These are phyloP conservation scores for Zea mays DNA, from an alignment of 176 grass and related monocot genomes.

Conservation along the genomic window DNA sequence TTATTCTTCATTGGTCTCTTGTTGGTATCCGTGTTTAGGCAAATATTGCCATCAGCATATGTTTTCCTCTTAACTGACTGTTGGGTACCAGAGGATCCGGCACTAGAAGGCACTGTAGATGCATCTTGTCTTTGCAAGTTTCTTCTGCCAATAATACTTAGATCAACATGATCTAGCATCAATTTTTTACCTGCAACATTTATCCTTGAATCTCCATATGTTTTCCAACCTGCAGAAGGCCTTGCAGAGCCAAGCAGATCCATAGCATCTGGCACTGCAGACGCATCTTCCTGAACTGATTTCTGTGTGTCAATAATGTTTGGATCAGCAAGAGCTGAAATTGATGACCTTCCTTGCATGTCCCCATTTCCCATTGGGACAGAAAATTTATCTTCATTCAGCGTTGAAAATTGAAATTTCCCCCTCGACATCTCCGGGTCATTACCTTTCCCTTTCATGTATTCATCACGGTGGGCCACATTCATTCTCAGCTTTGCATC, in stretches of 20 bases:
- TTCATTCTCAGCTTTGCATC: conserved; percentile 32
- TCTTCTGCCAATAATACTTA: conserved; percentile 22
- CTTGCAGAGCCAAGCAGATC: conserved; percentile 33
- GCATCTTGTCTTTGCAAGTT: conserved; percentile 33
- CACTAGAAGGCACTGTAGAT: conserved; percentile 17
- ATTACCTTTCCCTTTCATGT: conserved; percentile 42
- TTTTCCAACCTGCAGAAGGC: conserved; percentile 31
- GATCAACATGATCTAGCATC: conserved; percentile 18
- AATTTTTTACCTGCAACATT: conserved; percentile 27
- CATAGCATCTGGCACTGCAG: conserved; percentile 26
- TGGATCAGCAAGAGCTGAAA: conserved; percentile 19
- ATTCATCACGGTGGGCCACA: conserved; percentile 24
- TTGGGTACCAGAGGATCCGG: conserved; percentile 24
- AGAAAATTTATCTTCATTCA: conserved; percentile 41
- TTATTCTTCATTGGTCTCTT: conserved; percentile 44
- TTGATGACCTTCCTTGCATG: conserved; percentile 15
- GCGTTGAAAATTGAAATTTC: conserved; percentile 31
- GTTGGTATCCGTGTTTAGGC: conserved; percentile 19
- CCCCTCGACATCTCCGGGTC: conserved; percentile 37
- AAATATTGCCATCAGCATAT: conserved; percentile 32
- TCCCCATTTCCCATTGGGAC: conserved; percentile 18
- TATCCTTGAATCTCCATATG: conserved; percentile 25
- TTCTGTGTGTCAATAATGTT: conserved; percentile 28
- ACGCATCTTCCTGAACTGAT: conserved; percentile 22
- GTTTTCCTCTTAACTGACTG: conserved; percentile 46